phyloP scores from a whole-genome alignment of 179 eudicot species.

The Gypsophila paniculata region DNA sequence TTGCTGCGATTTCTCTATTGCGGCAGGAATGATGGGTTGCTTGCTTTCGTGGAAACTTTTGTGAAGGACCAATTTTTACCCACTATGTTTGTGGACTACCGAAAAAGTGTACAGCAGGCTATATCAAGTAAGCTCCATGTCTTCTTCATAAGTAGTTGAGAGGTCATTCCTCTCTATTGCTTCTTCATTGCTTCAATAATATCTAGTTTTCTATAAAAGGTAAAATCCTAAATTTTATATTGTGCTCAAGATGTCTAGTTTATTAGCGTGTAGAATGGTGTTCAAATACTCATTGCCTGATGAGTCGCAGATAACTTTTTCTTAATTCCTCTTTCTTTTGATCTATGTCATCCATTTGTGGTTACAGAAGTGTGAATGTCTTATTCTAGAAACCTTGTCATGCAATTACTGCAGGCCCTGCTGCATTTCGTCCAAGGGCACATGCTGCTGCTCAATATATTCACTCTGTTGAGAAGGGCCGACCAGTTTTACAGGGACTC shows the following conservation, averaged over 20 bases:
- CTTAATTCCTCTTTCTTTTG: neutral
- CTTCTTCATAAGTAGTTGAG: constrained; percentile 4
- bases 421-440: constrained; percentile 98
- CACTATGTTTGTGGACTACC: constrained; percentile 94
- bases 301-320: neutral
- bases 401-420: constrained; percentile 62
- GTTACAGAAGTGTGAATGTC: constrained; percentile 6
- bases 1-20: constrained; percentile 9
- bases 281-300: neutral
- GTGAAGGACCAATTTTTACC: constrained; percentile 97
- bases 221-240: neutral
- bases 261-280: neutral
- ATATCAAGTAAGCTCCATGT: constrained; percentile 76
- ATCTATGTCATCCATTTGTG: neutral
- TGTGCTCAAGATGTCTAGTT: constrained; percentile 3
- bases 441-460: constrained; percentile 65
- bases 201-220: neutral
- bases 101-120: constrained; percentile 97
- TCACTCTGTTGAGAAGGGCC: constrained; percentile 74
- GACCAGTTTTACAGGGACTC: constrained; percentile 91
- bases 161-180: neutral
- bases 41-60: constrained; percentile 88
- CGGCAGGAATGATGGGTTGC: constrained; percentile 85
- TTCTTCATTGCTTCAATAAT: neutral
- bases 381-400: constrained; percentile 19